Base-by-base conservation (phyloP, 2,329 filamentous ascomycete genomes). In the Aureobasidium zeae region DNA sequence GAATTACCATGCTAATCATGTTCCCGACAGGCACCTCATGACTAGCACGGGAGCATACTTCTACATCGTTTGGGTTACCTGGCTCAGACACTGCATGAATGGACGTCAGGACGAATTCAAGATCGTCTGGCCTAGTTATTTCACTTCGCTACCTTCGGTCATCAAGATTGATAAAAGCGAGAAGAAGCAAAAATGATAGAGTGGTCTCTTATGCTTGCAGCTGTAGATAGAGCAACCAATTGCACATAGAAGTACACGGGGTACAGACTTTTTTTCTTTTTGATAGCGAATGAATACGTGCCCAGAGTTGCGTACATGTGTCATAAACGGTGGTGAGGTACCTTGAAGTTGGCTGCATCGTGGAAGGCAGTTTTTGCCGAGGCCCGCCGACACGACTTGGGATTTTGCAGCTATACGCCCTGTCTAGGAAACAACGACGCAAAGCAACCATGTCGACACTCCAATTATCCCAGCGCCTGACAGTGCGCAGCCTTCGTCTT, bases 21-120 rank as follows among this genome's bases (percentile, higher is more conserved):
- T 5, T 34, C 16, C 42, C 73, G 81, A n/a, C 82, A n/a, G n/a
- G n/a, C 85, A 89, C 63, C 57, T 89, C 26, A 79, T 89, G 72
- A 91, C 86, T 0, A 85, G 85, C 10, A 68, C 81, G 25, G 86
- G 86, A 59, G 85, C 85, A 12, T 93, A 93, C 61, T 83, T 81
- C 57, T 86, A 89, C 58, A 86, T 93, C 52, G 69, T 78, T 11
- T 93, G 86, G 85, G 81, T 84, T 11, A 78, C 88, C 19, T 89
- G 84, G 81, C 70, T 91, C 13, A 76, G 84, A 29, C 79, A 82
- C 49, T 86, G 83, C 53, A 66, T 91, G 37, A 84, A 87, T 49
- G 76, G 78, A 3, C 72, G 72, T 33, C 82, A 86, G 55, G 74
- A 83, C 30, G 76, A 87, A 56, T 91, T 79, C 56, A 69, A 73